Percentiles rank a stretch among this genome's conserved stretches.
These are phyloP conservation scores for Microcera coccophila DNA, from an alignment of 2,329 filamentous ascomycete genomes.

Conservation along the genomic window DNA sequence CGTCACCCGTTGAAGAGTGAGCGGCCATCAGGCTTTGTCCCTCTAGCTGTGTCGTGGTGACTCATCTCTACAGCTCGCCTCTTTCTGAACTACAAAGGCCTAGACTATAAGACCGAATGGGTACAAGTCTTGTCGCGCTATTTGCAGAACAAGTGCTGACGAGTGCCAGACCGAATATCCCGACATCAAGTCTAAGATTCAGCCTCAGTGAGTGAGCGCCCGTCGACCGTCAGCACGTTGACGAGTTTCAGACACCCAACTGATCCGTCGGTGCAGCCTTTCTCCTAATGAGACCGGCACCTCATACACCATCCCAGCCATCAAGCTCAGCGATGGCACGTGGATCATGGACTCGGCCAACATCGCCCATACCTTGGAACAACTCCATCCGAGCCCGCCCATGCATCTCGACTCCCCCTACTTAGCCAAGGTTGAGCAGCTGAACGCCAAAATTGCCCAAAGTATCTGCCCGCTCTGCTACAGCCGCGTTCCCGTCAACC, in stretches of 20 bases:
- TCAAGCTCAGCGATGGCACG: neutral
- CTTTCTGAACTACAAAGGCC: too few relatives aligned
- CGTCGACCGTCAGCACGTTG: neutral
- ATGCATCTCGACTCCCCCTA: neutral
- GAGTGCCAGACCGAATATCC: too few relatives aligned
- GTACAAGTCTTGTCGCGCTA: too few relatives aligned
- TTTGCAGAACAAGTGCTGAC: too few relatives aligned
- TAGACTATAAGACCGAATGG: too few relatives aligned
- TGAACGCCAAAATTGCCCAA: neutral
- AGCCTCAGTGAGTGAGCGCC: neutral
- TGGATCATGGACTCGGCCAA: neutral
- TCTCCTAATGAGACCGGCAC: neutral
- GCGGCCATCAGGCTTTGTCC: too few relatives aligned
- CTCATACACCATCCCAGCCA: neutral
- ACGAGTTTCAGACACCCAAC: neutral
- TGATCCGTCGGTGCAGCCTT: neutral
- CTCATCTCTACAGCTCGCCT: too few relatives aligned
- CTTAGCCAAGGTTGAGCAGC: neutral
- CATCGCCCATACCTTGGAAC: neutral
- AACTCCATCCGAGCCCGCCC: neutral
- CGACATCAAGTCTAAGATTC: neutral
- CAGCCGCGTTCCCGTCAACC: neutral
- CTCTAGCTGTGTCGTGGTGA: too few relatives aligned
- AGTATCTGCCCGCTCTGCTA: neutral
- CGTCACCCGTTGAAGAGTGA: too few relatives aligned